Evolutionary conservation across 2,329 filamentous ascomycete species (phyloP).

Genomic region (Davidsoniella virescens): DNA sequence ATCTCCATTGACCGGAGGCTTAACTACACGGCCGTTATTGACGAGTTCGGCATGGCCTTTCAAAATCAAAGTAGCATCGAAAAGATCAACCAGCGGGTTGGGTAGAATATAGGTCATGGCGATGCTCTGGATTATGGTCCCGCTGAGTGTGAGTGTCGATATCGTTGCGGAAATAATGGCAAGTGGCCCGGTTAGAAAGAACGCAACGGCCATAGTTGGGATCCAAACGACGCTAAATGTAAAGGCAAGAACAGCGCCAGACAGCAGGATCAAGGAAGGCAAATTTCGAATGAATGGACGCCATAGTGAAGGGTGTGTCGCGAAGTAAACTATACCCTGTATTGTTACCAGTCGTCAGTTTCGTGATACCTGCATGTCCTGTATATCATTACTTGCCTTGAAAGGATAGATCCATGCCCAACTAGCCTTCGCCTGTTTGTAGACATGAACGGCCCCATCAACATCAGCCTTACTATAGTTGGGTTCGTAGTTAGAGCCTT

Average conservation of each 20-base stretch:
- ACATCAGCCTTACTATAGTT: conserved; percentile 8
- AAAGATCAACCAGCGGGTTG: conserved; percentile 73
- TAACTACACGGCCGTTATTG: conserved; percentile 56
- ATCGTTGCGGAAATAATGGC: conserved; percentile 58
- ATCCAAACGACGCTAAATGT: conserved; percentile 85
- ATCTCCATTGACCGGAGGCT: conserved; percentile 27
- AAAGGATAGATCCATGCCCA: conserved; percentile 53
- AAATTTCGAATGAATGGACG: conserved; percentile 40
- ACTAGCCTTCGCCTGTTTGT: background rate
- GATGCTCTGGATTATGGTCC: conserved; percentile 38
- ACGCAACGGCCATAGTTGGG: conserved; percentile 67
- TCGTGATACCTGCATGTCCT: background rate
- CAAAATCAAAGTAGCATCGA: conserved; percentile 54
- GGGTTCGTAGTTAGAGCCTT: background rate
- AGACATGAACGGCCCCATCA: background rate
- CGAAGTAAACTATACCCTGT: conserved; percentile 44
- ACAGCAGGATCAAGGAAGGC: conserved; percentile 49
- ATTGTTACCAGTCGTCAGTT: background rate
- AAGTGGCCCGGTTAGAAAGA: conserved; percentile 71
- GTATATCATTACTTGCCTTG: conserved; percentile 29
- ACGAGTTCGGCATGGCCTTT: conserved; percentile 44
- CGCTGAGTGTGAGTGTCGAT: conserved; percentile 48
- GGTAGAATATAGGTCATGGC: conserved; percentile 60
- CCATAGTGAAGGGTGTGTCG: conserved; percentile 39
- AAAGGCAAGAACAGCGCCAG: conserved; percentile 50